Percentiles rank a stretch among this genome's conserved stretches.
Evolutionary conservation across 345 rosid genomes (phyloP).

Genomic region (Eucalyptus erythrocorys): DNA sequence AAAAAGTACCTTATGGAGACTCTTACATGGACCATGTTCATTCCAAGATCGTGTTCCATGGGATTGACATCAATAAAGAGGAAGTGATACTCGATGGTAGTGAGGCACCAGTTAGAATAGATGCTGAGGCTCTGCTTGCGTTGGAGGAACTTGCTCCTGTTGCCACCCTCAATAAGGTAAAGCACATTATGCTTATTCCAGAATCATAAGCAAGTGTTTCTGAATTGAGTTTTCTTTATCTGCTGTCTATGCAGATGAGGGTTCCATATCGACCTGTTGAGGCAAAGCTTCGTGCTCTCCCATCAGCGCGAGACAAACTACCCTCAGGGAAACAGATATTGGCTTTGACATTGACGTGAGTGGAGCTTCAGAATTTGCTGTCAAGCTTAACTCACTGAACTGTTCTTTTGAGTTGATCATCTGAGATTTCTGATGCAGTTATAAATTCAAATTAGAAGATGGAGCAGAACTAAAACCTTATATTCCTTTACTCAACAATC

Average conservation of each 20-base stretch:
- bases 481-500: constrained; percentile 83
- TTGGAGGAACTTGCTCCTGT: constrained; percentile 64
- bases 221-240: not conserved
- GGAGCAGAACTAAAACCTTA: constrained; percentile 82
- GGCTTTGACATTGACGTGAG: constrained; percentile 83
- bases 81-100: constrained; percentile 92
- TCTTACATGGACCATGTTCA: not conserved
- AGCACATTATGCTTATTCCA: not conserved
- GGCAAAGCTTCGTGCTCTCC: constrained; percentile 59
- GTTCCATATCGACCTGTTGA: constrained; percentile 83
- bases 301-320: constrained; percentile 64
- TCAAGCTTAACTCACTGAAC: not conserved
- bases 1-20: not conserved
- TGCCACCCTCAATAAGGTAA: constrained; percentile 80
- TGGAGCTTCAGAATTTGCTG: not conserved
- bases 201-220: not conserved
- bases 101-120: constrained; percentile 86
- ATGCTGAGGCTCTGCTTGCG: constrained; percentile 67
- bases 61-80: constrained; percentile 63
- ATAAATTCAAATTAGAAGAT: constrained; percentile 91
- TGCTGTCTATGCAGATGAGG: constrained; percentile 39
- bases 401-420: not conserved
- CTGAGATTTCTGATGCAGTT: constrained; percentile 31
- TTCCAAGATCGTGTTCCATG: constrained; percentile 71
- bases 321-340: constrained; percentile 89